Percentiles rank a stretch among this genome's conserved stretches.
Conservation (phyloP, 441 rosid genomes). For the Theobroma grandiflorum region DNA sequence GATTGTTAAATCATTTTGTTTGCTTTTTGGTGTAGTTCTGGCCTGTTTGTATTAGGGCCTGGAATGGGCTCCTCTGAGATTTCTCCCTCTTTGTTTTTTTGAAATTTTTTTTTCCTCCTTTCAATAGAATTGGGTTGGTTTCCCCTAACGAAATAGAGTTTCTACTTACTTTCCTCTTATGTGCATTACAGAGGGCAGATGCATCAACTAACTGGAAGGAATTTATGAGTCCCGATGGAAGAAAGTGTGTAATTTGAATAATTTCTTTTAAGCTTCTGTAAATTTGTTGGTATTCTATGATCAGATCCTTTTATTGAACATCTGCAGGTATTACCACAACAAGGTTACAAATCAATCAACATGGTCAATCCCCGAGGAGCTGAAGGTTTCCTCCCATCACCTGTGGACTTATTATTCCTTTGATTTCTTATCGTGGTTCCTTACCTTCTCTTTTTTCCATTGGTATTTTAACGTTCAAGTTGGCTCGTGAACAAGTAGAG, state of each 20-base stretch:
- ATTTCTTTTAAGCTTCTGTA: constrained; percentile 27
- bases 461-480: constrained; percentile 41
- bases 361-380: constrained; percentile 74
- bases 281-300: constrained; percentile 20
- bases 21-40: constrained; percentile 12
- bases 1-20: background rate
- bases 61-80: constrained; percentile 18
- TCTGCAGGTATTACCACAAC: constrained; percentile 72
- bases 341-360: constrained; percentile 74
- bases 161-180: constrained; percentile 36
- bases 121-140: background rate
- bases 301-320: constrained; percentile 25
- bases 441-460: constrained; percentile 22
- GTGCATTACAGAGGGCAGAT: constrained; percentile 69
- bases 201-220: constrained; percentile 84
- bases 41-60: background rate
- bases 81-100: background rate
- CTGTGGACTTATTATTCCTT: constrained; percentile 20
- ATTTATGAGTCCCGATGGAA: constrained; percentile 73
- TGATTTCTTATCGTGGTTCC: constrained; percentile 18
- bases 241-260: constrained; percentile 54
- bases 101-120: background rate
- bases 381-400: constrained; percentile 57
- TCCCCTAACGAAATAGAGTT: constrained; percentile 13
- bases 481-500: constrained; percentile 71